Percentiles rank a stretch among this genome's conserved stretches.
Evolutionary conservation across 495 filamentous ascomycete species (phyloP).

Genomic region (Neurospora sp.): DNA sequence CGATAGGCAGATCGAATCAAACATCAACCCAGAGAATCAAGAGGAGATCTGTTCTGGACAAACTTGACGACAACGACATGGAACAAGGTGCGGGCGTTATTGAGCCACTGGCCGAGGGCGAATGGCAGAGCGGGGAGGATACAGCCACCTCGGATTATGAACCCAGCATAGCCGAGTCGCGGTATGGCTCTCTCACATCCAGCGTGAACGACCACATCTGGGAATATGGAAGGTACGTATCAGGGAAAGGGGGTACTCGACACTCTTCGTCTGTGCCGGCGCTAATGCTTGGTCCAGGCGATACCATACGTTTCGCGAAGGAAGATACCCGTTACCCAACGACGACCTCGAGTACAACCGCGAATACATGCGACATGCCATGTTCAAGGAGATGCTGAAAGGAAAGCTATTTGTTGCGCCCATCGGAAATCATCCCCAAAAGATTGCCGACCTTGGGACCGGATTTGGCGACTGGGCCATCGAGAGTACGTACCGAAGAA

Average conservation of each 20-base stretch:
- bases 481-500: conserved; percentile 37
- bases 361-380: conserved; percentile 45
- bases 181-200: conserved; percentile 23
- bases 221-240: conserved; percentile 25
- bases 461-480: conserved; percentile 56
- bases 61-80: conserved; percentile 8
- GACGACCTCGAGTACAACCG: conserved; percentile 28
- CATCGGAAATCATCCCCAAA: conserved; percentile 42
- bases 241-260: neutral
- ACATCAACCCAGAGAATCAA: neutral
- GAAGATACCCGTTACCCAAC: conserved; percentile 28
- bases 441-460: conserved; percentile 59
- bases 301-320: conserved; percentile 24
- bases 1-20: neutral
- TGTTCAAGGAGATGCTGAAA: conserved; percentile 46
- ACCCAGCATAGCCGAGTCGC: conserved; percentile 14
- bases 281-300: conserved; percentile 10
- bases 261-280: neutral
- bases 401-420: conserved; percentile 54
- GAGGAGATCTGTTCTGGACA: neutral
- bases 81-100: conserved; percentile 14
- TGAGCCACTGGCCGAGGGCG: conserved; percentile 11
- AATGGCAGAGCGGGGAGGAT: conserved; percentile 4
- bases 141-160: conserved; percentile 26
- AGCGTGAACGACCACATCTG: conserved; percentile 25